A percentile compares a stretch with the other conserved stretches of the same genome.
Conservation (phyloP, 192 early-diverging fungal genomes). For the Rhizophlyctis rosea region DNA sequence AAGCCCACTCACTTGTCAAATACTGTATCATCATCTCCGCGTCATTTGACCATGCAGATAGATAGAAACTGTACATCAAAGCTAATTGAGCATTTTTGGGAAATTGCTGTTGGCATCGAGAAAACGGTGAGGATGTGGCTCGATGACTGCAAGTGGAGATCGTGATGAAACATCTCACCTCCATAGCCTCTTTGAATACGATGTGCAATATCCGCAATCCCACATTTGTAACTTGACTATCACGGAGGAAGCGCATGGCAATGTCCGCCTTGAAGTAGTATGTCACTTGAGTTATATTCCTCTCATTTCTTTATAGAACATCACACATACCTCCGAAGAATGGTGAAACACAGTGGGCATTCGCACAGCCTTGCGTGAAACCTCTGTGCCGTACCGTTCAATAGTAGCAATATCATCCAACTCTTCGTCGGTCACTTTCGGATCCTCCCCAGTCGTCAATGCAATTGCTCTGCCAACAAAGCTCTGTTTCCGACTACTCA, state of each 20-base stretch:
- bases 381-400: not conserved
- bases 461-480: not conserved
- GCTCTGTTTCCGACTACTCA: not conserved
- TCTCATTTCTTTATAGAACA: not conserved
- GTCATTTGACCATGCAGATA: conserved; percentile 7
- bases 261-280: not conserved
- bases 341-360: not conserved
- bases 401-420: not conserved
- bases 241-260: conserved; percentile 6
- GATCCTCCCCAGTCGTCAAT: not conserved
- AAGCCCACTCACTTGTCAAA: too few species aligned
- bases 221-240: not conserved
- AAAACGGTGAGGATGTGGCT: not conserved
- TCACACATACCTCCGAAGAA: not conserved
- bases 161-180: not conserved
- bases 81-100: conserved; percentile 11
- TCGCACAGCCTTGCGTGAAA: not conserved
- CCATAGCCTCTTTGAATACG: conserved; percentile 6
- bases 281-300: not conserved
- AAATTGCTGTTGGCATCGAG: not conserved
- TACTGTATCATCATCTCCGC: too few species aligned
- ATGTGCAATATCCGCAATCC: not conserved
- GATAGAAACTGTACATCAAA: conserved; percentile 13
- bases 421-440: not conserved
- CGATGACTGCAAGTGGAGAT: too few species aligned